Percentiles rank a stretch among this genome's conserved stretches.
Evolutionary conservation across 2,329 filamentous ascomycete genomes (phyloP).

Genomic region (Knufia fluminis): DNA sequence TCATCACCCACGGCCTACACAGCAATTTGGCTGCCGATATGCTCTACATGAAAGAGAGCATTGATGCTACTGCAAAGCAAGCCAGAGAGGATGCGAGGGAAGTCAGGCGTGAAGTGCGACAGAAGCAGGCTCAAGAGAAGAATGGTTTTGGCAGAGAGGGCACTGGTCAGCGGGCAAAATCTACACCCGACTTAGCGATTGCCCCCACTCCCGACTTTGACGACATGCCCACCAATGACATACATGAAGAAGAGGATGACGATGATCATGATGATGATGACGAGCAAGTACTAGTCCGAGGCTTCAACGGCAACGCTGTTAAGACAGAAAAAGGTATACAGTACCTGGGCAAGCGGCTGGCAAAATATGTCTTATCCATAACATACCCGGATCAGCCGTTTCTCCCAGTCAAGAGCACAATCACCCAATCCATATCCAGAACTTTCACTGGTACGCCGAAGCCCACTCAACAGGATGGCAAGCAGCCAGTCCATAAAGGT

Average conservation of each 20-base stretch:
- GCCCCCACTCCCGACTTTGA: slow-evolving; percentile 11
- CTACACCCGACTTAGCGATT: slow-evolving; percentile 18
- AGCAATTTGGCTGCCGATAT: slow-evolving; percentile 94
- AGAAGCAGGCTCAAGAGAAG: slow-evolving; percentile 28
- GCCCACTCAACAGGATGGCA: slow-evolving; percentile 25
- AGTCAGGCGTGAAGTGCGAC: slow-evolving; percentile 45
- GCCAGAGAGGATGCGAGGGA: slow-evolving; percentile 60
- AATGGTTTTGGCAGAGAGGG: slow-evolving; percentile 15
- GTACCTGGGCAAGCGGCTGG: slow-evolving; percentile 87
- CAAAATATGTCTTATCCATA: slow-evolving; percentile 78
- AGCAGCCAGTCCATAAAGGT: slow-evolving; percentile 48
- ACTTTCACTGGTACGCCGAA: slow-evolving; percentile 35
- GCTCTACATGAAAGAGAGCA: slow-evolving; percentile 95
- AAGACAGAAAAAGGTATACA: slow-evolving; percentile 93
- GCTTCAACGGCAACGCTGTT: slow-evolving; percentile 48
- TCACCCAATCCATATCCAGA: slow-evolving; percentile 40
- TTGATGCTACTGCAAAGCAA: slow-evolving; percentile 71
- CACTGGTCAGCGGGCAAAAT: slow-evolving; percentile 15
- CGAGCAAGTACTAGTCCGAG: slow-evolving; percentile 46
- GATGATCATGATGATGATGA: slow-evolving; percentile 55
- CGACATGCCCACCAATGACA: not conserved
- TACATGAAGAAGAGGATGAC: slow-evolving; percentile 46
- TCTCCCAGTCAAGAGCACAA: slow-evolving; percentile 54
- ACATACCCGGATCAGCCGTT: slow-evolving; percentile 93
- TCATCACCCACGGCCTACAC: slow-evolving; percentile 88